Percentiles rank a stretch among this genome's conserved stretches.
These are phyloP conservation scores for Microascus cirrosus DNA, from an alignment of 2,329 filamentous ascomycete genomes.

Conservation along the genomic window DNA sequence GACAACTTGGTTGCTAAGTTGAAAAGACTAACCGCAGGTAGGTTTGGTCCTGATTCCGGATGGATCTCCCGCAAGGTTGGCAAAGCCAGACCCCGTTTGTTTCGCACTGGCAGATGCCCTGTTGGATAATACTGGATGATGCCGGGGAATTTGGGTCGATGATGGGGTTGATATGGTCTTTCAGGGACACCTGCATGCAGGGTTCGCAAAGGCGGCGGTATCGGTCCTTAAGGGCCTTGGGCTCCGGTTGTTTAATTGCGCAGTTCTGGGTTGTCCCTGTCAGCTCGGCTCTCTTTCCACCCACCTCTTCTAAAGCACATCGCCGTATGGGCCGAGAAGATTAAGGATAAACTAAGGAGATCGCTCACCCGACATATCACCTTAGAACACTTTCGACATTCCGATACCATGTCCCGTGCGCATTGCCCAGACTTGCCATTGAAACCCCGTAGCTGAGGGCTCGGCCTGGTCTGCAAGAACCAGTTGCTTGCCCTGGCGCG, in stretches of 20 bases:
- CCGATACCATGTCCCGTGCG: constrained; percentile 76
- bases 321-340: background rate
- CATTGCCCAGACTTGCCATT: constrained; percentile 65
- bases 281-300: background rate
- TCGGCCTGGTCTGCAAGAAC: constrained; percentile 41
- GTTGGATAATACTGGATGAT: constrained; percentile 44
- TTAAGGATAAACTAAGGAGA: background rate
- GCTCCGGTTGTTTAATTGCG: constrained; percentile 68
- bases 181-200: constrained; percentile 63
- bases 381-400: constrained; percentile 66
- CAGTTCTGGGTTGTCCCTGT: constrained; percentile 56
- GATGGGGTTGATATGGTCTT: constrained; percentile 33
- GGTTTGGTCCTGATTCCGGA: constrained; percentile 48
- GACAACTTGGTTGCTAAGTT: background rate
- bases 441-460: constrained; percentile 32
- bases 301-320: background rate
- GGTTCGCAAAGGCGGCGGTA: constrained; percentile 71
- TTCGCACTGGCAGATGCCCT: constrained; percentile 39
- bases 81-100: constrained; percentile 68
- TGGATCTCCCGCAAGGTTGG: constrained; percentile 65
- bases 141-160: constrained; percentile 33
- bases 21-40: constrained; percentile 38
- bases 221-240: constrained; percentile 55
- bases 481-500: constrained; percentile 46
- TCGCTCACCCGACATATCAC: constrained; percentile 69